Evolutionary conservation across 495 filamentous ascomycete species (phyloP), one percentile per base, ranked within the genome.

Genomic region (Elasticomyces elasticus): DNA sequence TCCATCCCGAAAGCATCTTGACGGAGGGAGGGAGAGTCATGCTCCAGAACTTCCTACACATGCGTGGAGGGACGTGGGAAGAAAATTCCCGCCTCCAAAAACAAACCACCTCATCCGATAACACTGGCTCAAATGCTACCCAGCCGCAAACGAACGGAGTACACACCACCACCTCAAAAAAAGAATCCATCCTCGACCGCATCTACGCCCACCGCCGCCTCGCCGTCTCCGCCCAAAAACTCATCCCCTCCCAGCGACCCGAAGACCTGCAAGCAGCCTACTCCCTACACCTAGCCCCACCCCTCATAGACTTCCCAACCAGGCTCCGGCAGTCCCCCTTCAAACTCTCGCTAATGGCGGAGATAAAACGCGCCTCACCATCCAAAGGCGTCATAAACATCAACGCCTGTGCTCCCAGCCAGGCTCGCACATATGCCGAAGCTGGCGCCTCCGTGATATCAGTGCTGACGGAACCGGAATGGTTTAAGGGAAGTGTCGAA

Each of bases 401-500:
- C 0, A 77, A 85, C 19, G 85, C 89, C 27, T 90, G 87, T 59
- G 92, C 92, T 4, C 87, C 91, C 23, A 79, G 83, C 10, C 92
- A 99, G 71, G 92, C 92, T 41, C 80, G 85, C 49, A 85, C 83
- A 57, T 99, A 98, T 66, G 94, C 94, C 12, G 78, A 89, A 7
- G 89, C 94, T 13, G 94, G 92, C 20, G 94, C 92, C 24, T 95
- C 91, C 60, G 85, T 94, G 26, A 97, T 98, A 61, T 96, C 90
- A 11, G 94, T 99, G 12, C 79, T 99, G 49, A 99, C 92, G 0
- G 92, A 99, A 69, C 92, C 92, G 0, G 84, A 96, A 61, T 99
- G 89, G 89, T 99, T 99, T 73, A 97, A 96, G 69, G 92, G 92
- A 26, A 90, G 84, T 59, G 87, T 97, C 49, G 92, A 99, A 49